Base-by-base conservation (phyloP, 108 stramenopile species). In the Poteriospumella lacustris region DNA sequence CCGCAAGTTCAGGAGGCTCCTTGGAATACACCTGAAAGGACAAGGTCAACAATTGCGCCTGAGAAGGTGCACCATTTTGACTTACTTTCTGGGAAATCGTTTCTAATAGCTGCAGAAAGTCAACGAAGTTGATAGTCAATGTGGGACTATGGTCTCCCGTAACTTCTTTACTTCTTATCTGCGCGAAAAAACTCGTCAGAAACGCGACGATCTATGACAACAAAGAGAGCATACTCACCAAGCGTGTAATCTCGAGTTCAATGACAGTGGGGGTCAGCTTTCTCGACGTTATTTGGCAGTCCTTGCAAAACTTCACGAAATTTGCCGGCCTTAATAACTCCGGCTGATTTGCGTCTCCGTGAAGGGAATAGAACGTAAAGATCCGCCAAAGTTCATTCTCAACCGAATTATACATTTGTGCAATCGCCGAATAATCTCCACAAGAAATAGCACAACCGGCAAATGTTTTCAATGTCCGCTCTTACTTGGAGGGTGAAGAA, bases 321-420 rank as follows among this genome's bases (percentile, higher is more conserved):
- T 5, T 3, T 42, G 70, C 70, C 36, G 31, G n/a, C 5, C 31
- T 5, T 42, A 39, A 34, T 5, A 12, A 5, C 5, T 73, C 70
- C 26, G 70, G 70, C 42, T 73, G 70, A 19, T 3, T 42, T 5
- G 70, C 31, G 42, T 73, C 70, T 33, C 31, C 3, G 33, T 73
- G 70, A 36, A 73, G 42, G 42, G 40, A 29, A 33, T 73, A 73
- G 31, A 52, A 73, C 26, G 70, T 73, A 24, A 73, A 73, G 12
- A 73, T 73, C 28, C 47, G 12, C 70, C 70, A 73, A 9, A 73
- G 42, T 73, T 73, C 70, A 28, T 73, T 3, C 42, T 73, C 70
- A 26, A 73, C 42, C 9, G 60, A 64, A 64, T 64, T 64, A 64
- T 64, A 64, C 12, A 64, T 3, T 52, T 19, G 47, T 15, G 19